Percentiles rank a stretch among this genome's conserved stretches.
phyloP scores from a whole-genome alignment of 1,284 basidiomycete genomes.

The Ustilago tritici region DNA sequence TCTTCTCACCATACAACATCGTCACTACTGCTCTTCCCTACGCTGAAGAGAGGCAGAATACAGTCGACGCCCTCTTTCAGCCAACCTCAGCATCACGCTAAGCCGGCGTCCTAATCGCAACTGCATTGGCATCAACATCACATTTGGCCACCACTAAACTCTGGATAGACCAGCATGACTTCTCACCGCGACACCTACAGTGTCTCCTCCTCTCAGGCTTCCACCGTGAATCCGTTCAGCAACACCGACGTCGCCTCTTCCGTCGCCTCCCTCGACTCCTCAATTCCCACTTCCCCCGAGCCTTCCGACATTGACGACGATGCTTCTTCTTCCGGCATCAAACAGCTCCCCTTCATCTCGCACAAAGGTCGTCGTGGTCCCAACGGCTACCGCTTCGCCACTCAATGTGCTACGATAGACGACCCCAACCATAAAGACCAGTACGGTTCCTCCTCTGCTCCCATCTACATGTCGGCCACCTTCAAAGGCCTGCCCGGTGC shows the following conservation, averaged over 20 bases:
- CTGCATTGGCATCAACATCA: slow-evolving; percentile 2
- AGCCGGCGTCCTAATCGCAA: neutral
- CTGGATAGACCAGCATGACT: slow-evolving; percentile 20
- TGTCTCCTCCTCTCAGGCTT: slow-evolving; percentile 44
- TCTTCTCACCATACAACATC: neutral
- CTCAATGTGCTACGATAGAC: slow-evolving; percentile 91
- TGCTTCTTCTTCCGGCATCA: slow-evolving; percentile 12
- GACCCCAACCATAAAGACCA: slow-evolving; percentile 88
- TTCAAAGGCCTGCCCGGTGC: slow-evolving; percentile 93
- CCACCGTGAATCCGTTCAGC: slow-evolving; percentile 45
- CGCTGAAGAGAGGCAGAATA: slow-evolving; percentile 24
- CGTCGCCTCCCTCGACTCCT: slow-evolving; percentile 52
- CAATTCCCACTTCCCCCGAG: slow-evolving; percentile 50
- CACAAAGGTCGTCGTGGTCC: slow-evolving; percentile 56
- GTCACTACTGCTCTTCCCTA: slow-evolving; percentile 7
- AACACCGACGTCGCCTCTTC: slow-evolving; percentile 45
- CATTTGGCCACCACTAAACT: neutral
- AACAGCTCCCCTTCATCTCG: slow-evolving; percentile 37
- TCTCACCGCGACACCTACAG: slow-evolving; percentile 27
- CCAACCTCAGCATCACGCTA: neutral
- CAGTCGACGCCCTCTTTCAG: slow-evolving; percentile 21
- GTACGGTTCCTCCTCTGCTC: slow-evolving; percentile 90
- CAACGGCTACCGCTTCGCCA: slow-evolving; percentile 74
- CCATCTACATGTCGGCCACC: slow-evolving; percentile 97
- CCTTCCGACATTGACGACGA: slow-evolving; percentile 47